phyloP scores from a whole-genome alignment of 176 grass and related monocot genomes.

The Triticum urartu region DNA sequence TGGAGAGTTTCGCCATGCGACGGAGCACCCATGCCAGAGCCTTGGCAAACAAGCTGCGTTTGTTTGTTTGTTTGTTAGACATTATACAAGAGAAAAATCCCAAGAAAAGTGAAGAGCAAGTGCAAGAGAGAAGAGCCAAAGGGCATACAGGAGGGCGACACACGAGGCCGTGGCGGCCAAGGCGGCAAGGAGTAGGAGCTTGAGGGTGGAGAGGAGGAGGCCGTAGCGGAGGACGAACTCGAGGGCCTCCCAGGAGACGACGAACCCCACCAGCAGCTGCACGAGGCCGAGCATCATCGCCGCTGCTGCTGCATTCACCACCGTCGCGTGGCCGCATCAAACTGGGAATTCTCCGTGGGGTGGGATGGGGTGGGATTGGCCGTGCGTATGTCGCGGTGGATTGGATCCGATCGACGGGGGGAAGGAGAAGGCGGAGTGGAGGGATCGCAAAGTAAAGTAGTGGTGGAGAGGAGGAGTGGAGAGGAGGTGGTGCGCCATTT shows the following conservation, averaged over 20 bases:
- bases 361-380: neutral
- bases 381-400: constrained; percentile 7
- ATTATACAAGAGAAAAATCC: neutral
- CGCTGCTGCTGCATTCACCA: constrained; percentile 7
- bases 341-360: neutral
- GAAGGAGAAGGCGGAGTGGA: constrained; percentile 5
- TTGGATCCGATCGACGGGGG: constrained; percentile 15
- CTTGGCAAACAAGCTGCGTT: constrained; percentile 63
- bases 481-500: constrained; percentile 65
- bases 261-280: constrained; percentile 52
- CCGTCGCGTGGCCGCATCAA: constrained; percentile 17
- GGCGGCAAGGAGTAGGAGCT: constrained; percentile 19
- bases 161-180: constrained; percentile 23
- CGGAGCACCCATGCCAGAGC: constrained; percentile 57
- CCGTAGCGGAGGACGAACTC: constrained; percentile 53
- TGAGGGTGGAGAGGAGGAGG: constrained; percentile 42
- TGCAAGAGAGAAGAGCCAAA: neutral
- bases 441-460: constrained; percentile 24
- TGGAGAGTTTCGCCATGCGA: constrained; percentile 50
- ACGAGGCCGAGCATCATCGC: constrained; percentile 40
- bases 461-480: constrained; percentile 42
- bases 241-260: constrained; percentile 47
- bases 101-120: neutral
- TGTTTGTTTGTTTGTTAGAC: neutral
- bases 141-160: constrained; percentile 15